phyloP scores from a whole-genome alignment of 305 asterid species.

The Fraxinus albicans region DNA sequence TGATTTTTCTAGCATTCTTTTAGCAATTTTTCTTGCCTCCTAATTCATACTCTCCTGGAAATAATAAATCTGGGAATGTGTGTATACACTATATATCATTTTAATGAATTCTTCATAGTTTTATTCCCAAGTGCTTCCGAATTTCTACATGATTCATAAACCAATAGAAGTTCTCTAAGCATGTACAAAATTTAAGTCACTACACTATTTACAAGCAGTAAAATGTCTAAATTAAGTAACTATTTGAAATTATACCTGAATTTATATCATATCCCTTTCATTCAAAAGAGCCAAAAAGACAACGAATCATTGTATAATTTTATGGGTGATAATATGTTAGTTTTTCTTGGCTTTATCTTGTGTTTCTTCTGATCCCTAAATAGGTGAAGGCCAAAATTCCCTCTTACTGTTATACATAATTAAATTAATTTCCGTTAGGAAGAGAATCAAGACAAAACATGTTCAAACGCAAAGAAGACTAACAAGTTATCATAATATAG shows the following conservation, averaged over 20 bases:
- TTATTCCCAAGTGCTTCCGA: slow-evolving; percentile 28
- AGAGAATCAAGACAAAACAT: background rate
- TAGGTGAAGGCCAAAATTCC: too few species aligned
- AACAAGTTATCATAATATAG: background rate
- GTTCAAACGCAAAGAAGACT: background rate
- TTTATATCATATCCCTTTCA: slow-evolving; percentile 40
- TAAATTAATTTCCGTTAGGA: background rate
- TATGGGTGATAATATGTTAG: slow-evolving; percentile 6
- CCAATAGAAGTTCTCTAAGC: slow-evolving; percentile 58
- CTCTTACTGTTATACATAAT: too few species aligned
- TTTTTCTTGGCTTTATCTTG: background rate
- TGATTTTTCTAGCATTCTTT: slow-evolving; percentile 29
- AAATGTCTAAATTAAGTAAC: background rate
- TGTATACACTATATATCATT: slow-evolving; percentile 43
- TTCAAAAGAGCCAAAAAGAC: slow-evolving; percentile 60
- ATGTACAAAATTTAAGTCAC: background rate
- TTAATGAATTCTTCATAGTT: slow-evolving; percentile 29
- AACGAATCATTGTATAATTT: slow-evolving; percentile 56
- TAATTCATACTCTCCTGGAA: slow-evolving; percentile 40
- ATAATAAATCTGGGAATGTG: slow-evolving; percentile 49
- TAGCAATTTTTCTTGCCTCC: slow-evolving; percentile 47
- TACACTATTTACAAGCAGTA: background rate
- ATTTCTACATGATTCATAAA: slow-evolving; percentile 36
- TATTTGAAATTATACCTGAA: slow-evolving; percentile 30
- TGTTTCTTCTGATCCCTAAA: too few species aligned